Conservation (phyloP, 176 grass and related monocot species). For the Zizania latifolia region DNA sequence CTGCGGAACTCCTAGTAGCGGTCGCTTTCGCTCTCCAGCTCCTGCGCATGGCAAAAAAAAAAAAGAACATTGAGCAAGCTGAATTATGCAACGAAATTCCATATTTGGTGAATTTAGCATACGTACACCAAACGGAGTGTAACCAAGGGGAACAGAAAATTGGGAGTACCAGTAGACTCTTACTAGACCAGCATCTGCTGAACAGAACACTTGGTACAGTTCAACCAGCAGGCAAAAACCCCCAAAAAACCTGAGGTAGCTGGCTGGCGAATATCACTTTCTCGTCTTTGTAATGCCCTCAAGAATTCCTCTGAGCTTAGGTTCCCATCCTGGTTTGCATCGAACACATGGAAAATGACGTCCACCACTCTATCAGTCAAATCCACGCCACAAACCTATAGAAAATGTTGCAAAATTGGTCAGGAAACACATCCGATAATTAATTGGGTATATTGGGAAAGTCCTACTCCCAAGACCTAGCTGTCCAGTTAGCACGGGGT, state of each 20-base stretch:
- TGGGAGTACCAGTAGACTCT: constrained; percentile 1
- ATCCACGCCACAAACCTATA: constrained; percentile 78
- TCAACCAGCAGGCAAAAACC: constrained; percentile 59
- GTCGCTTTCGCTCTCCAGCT: constrained; percentile 4
- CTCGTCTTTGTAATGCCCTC: constrained; percentile 67
- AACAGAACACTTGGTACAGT: constrained; percentile 56
- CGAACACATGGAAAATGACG: constrained; percentile 84
- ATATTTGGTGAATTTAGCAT: neutral
- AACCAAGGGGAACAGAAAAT: neutral
- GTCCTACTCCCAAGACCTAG: neutral
- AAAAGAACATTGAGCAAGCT: neutral
- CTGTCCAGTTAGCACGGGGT: neutral
- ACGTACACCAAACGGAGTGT: constrained; percentile 23
- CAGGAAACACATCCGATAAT: neutral
- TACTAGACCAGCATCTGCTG: constrained; percentile 35
- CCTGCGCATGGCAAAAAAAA: constrained; percentile 22
- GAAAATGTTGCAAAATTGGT: neutral
- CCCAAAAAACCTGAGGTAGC: constrained; percentile 39
- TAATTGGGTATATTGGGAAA: neutral
- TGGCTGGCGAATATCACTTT: constrained; percentile 62
- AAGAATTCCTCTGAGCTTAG: constrained; percentile 90
- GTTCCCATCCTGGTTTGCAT: constrained; percentile 63
- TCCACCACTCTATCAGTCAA: constrained; percentile 77
- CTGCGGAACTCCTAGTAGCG: neutral
- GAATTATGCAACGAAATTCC: neutral